Evolutionary conservation across 2,329 filamentous ascomycete genomes (phyloP).

Genomic region (Podosphaera xanthii): DNA sequence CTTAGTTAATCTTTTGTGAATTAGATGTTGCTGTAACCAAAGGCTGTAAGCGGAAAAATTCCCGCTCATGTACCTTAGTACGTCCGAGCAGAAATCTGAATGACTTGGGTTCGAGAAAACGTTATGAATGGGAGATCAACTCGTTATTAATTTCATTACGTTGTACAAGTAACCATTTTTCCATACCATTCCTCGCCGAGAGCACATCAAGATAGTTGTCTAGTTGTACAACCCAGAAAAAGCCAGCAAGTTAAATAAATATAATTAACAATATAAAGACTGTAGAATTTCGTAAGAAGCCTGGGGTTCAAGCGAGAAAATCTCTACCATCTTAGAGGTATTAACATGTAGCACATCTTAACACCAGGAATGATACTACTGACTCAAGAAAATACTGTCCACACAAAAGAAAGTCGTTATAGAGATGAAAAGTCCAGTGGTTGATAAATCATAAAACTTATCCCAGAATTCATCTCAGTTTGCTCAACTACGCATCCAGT

Average conservation of each 20-base stretch:
- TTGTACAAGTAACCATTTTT: constrained; percentile 11
- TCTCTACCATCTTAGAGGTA: constrained; percentile 14
- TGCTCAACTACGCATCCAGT: constrained; percentile 11
- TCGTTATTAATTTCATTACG: no score
- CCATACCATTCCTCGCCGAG: constrained; percentile 14
- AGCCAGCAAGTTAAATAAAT: constrained; percentile 15
- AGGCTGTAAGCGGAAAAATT: no score
- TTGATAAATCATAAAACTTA: constrained; percentile 7
- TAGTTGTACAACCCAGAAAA: constrained; percentile 19
- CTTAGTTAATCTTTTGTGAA: no score
- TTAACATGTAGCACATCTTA: constrained; percentile 8
- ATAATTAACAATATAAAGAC: constrained; percentile 12
- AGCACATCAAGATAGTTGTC: constrained; percentile 16
- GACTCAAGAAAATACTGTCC: constrained; percentile 7
- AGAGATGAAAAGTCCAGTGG: constrained; percentile 7
- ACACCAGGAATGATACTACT: constrained; percentile 11
- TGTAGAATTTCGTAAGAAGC: no score
- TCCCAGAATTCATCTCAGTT: no score
- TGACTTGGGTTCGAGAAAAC: no score
- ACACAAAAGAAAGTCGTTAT: constrained; percentile 16
- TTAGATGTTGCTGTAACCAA: no score
- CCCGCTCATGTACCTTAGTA: no score
- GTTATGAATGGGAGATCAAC: no score
- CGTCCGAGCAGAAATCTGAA: no score
- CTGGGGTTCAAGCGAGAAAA: constrained; percentile 11